Conservation (phyloP, 495 filamentous ascomycete genomes). For the Penicillium waksmanii region DNA sequence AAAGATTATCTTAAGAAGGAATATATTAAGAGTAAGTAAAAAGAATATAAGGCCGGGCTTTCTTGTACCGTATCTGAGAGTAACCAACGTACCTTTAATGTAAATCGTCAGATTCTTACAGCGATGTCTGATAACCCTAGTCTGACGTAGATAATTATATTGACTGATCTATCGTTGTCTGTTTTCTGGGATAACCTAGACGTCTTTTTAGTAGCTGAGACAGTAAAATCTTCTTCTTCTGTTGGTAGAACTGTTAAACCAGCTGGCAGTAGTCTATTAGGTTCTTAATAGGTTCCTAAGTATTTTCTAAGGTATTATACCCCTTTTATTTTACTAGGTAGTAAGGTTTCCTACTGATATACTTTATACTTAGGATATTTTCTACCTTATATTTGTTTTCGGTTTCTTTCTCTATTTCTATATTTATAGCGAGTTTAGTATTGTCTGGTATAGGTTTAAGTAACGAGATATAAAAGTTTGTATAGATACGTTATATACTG, state of each 20-base stretch:
- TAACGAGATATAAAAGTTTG: not conserved
- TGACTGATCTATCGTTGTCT: not conserved
- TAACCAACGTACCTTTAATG: not conserved
- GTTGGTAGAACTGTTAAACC: slow-evolving; percentile 6
- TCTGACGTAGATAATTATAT: not conserved
- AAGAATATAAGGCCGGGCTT: not conserved
- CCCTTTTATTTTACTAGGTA: slow-evolving; percentile 14
- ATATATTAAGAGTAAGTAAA: too few relatives aligned
- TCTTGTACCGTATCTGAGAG: not conserved
- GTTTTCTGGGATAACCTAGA: not conserved
- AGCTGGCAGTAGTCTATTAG: slow-evolving; percentile 6
- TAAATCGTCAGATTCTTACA: not conserved
- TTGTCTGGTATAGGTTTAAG: slow-evolving; percentile 6
- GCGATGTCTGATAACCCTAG: not conserved
- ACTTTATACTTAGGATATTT: slow-evolving; percentile 2
- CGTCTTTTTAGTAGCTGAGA: not conserved
- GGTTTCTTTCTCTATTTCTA: slow-evolving; percentile 10
- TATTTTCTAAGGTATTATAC: slow-evolving; percentile 16
- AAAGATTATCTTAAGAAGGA: too few relatives aligned
- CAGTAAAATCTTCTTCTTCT: not conserved
- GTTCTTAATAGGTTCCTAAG: slow-evolving; percentile 16
- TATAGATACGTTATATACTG: slow-evolving; percentile 9
- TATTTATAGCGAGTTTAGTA: slow-evolving; percentile 9
- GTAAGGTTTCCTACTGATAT: not conserved
- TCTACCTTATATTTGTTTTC: slow-evolving; percentile 12